Base-by-base conservation (phyloP, 805 yeast genomes). In the Kluyveromyces wickerhamii region DNA sequence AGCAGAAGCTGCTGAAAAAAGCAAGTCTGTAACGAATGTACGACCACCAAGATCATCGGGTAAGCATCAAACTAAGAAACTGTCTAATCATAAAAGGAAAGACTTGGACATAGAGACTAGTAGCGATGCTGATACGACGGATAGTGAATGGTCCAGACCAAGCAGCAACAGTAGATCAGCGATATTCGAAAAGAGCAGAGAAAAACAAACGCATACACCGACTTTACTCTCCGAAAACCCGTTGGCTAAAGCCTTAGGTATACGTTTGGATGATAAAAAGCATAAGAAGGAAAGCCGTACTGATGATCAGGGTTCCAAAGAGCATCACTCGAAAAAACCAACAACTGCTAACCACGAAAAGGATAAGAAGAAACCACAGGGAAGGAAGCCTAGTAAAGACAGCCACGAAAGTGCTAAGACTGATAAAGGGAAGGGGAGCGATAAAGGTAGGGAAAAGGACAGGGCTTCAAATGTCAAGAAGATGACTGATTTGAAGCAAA, bases 401-500 rank as follows among this genome's bases (percentile, higher is more conserved):
- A n/a, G n/a, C n/a, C n/a, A n/a, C n/a, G 16, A 8, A 23, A 6
- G 9, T 10, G 4, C 14, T 29, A 4, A 10, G 16, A 17, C 26
- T 19, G 16, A 19, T 13, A 27, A 21, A 18, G 28, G 27, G 14
- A 16, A 21, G 18, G 27, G 22, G 21, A 16, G 13, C 10, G 13
- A 27, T n/a, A 11, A 25, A 12, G 15, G 12, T 7, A 13, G 19
- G 29, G 21, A 11, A 24, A 24, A 16, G 32, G 5, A 23, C 29
- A 17, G n/a, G 38, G 18, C 29, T 38, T 7, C 35, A 35, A 15
- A 27, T 34, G 24, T 30, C 26, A n/a, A 32, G 27, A 24, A 17
- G 17, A 14, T 28, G 11, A 12, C 14, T 15, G 11, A 6, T 11
- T n/a, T 28, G 34, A 27, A 22, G 25, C 44, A 46, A 30, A 56